Conservation (phyloP, 2,329 filamentous ascomycete species). For the Colletotrichum viniferum region DNA sequence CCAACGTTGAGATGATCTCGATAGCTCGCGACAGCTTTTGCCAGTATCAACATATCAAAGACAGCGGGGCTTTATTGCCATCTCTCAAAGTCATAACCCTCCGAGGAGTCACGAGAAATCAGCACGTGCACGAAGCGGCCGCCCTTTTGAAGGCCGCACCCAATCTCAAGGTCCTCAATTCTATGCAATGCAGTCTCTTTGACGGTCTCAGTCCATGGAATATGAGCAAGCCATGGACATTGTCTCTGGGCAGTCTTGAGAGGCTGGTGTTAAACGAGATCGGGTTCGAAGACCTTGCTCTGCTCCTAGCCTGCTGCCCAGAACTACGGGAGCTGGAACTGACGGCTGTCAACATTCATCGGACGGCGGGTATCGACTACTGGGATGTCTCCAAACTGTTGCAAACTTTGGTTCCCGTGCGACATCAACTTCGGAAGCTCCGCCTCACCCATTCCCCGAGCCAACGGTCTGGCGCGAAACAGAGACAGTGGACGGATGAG, state of each 20-base stretch:
- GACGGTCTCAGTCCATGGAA: neutral
- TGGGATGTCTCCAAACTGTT: slow-evolving; percentile 8
- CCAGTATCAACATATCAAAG: neutral
- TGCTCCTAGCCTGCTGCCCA: slow-evolving; percentile 1
- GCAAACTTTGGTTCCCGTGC: neutral
- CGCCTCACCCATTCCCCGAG: neutral
- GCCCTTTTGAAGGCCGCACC: slow-evolving; percentile 1
- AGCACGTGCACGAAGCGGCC: neutral
- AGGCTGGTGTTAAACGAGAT: neutral
- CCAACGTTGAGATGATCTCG: neutral
- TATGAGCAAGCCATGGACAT: neutral
- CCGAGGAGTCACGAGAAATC: neutral
- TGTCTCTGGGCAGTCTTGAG: neutral
- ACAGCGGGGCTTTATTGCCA: neutral
- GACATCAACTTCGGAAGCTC: neutral
- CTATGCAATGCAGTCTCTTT: neutral
- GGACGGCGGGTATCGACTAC: neutral
- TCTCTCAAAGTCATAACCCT: neutral
- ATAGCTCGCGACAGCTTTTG: slow-evolving; percentile 8
- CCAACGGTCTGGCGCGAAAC: neutral
- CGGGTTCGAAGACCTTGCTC: neutral
- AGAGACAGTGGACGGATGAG: neutral
- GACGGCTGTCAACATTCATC: neutral
- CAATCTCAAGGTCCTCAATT: neutral
- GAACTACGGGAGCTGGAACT: neutral